A percentile compares a stretch with the other conserved stretches of the same genome.
These are phyloP conservation scores for Trichoderma lentiforme DNA, from an alignment of 2,329 filamentous ascomycete genomes.

Conservation along the genomic window DNA sequence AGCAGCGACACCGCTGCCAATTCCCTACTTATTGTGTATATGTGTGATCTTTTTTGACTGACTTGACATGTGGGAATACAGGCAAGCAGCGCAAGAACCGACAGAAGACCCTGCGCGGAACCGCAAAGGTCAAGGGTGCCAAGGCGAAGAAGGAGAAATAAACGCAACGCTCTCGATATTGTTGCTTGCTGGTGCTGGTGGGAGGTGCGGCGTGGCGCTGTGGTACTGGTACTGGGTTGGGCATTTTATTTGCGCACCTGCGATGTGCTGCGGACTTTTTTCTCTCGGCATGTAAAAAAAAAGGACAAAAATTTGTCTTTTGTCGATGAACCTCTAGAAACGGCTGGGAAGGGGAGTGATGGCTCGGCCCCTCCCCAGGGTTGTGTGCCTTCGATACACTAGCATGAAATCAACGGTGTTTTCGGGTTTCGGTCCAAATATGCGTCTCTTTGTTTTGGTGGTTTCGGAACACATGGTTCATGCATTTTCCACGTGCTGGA, in stretches of 20 bases:
- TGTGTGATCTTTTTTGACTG: constrained; percentile 18
- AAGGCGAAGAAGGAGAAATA: constrained; percentile 94
- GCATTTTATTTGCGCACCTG: constrained; percentile 26
- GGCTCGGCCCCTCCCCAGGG: constrained; percentile 27
- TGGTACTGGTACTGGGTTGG: constrained; percentile 27
- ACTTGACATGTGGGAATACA: constrained; percentile 43
- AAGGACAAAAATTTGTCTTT: background rate
- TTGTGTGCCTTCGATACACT: constrained; percentile 36
- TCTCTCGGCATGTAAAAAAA: constrained; percentile 22
- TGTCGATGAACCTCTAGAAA: constrained; percentile 31
- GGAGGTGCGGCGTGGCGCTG: constrained; percentile 12
- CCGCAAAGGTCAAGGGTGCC: constrained; percentile 96
- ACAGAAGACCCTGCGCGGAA: constrained; percentile 96
- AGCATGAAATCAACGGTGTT: constrained; percentile 45
- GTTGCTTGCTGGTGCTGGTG: constrained; percentile 24
- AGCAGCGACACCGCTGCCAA: background rate
- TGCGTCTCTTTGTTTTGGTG: background rate
- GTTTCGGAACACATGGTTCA: background rate
- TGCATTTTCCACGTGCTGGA: background rate
- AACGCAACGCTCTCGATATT: constrained; percentile 39
- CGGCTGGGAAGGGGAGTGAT: constrained; percentile 26
- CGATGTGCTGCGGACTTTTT: constrained; percentile 28
- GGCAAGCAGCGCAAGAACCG: constrained; percentile 99
- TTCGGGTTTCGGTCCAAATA: constrained; percentile 38
- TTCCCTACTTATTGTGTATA: background rate